Percentiles rank a stretch among this genome's conserved stretches.
Conservation (phyloP, 345 rosid genomes). For the Arabis alpina region DNA sequence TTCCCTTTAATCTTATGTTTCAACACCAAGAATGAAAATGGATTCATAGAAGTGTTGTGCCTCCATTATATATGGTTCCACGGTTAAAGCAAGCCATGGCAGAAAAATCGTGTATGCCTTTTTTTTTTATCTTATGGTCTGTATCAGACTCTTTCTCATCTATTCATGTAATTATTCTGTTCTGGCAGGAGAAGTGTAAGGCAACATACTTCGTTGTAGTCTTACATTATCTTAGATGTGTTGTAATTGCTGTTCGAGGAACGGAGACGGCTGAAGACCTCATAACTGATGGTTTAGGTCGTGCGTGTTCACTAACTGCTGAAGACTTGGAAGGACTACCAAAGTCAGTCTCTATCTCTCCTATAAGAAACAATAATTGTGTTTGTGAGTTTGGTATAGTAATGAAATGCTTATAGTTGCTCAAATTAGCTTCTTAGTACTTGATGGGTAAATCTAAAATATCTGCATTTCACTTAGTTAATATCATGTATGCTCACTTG, state of each 20-base stretch:
- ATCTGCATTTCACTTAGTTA: neutral
- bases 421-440: neutral
- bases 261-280: constrained; percentile 97
- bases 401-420: constrained; percentile 5
- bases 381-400: constrained; percentile 2
- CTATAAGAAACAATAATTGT: neutral
- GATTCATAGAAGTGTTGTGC: neutral
- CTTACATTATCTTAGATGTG: constrained; percentile 67
- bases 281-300: constrained; percentile 89
- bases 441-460: neutral
- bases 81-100: neutral
- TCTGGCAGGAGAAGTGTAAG: constrained; percentile 68
- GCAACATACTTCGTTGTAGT: constrained; percentile 91
- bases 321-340: constrained; percentile 81
- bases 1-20: neutral
- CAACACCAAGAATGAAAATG: neutral
- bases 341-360: constrained; percentile 52
- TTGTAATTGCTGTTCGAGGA: constrained; percentile 88
- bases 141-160: constrained; percentile 16
- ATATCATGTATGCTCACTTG: constrained; percentile 15
- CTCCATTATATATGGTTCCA: neutral
- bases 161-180: constrained; percentile 5
- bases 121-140: no score
- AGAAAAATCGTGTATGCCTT: no score
- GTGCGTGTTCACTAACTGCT: constrained; percentile 59